These are phyloP conservation scores for Podila epicladia DNA, from an alignment of 192 early-diverging fungal species.

Conservation along the genomic window DNA sequence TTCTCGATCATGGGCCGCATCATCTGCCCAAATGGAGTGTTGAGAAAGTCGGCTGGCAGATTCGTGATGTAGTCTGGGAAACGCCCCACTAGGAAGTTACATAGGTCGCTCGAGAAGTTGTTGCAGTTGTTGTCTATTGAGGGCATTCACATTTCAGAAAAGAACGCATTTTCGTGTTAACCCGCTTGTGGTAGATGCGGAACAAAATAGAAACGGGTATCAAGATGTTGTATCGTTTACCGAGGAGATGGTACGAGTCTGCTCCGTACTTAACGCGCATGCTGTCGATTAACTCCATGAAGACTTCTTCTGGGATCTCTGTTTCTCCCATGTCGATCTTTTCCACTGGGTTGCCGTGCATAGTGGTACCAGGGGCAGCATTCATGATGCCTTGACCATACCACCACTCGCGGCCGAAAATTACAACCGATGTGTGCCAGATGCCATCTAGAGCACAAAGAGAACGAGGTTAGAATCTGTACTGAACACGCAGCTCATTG, in stretches of 20 bases:
- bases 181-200: no score
- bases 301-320: constrained; percentile 73
- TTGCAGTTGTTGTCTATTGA: constrained; percentile 86
- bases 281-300: constrained; percentile 74
- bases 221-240: not conserved
- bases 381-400: constrained; percentile 82
- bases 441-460: constrained; percentile 54
- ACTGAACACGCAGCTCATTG: not conserved
- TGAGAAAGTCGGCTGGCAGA: constrained; percentile 73
- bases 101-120: constrained; percentile 78
- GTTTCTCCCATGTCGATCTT: constrained; percentile 83
- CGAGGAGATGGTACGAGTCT: constrained; percentile 85
- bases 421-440: constrained; percentile 80
- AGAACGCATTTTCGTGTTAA: not conserved
- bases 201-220: not conserved
- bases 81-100: constrained; percentile 82
- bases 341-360: constrained; percentile 74
- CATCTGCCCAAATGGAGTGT: constrained; percentile 71
- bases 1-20: constrained; percentile 73
- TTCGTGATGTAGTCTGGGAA: constrained; percentile 80
- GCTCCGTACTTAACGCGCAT: constrained; percentile 64
- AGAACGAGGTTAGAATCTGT: not conserved
- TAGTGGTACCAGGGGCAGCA: constrained; percentile 58
- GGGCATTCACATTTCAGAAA: not conserved
- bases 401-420: constrained; percentile 79